phyloP scores from a whole-genome alignment of 345 rosid species.

The Corchorus capsularis region DNA sequence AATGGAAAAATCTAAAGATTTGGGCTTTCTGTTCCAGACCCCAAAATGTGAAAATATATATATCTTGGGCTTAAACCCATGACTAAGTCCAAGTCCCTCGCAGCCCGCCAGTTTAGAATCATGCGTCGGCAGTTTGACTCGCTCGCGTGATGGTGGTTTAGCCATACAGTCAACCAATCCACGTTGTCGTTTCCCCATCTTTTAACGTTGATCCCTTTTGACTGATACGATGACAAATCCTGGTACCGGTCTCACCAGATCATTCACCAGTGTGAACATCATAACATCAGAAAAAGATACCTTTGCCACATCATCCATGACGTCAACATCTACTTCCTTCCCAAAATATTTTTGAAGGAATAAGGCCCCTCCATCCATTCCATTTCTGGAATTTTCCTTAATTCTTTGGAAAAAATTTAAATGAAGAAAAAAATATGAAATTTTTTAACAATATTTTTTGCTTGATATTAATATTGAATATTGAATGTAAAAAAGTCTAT shows the following conservation, averaged over 20 bases:
- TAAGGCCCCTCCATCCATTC: too few relatives aligned
- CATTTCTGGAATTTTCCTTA: too few relatives aligned
- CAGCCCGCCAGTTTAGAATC: neutral
- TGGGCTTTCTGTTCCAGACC: neutral
- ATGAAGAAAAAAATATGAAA: too few relatives aligned
- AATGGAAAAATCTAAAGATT: neutral
- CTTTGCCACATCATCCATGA: conserved; percentile 15
- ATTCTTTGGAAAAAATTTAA: too few relatives aligned
- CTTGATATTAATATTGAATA: too few relatives aligned
- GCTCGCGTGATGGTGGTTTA: neutral
- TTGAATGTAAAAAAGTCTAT: too few relatives aligned
- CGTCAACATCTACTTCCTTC: neutral
- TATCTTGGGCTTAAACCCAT: neutral
- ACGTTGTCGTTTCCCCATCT: neutral
- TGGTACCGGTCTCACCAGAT: neutral
- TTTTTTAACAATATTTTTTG: too few relatives aligned
- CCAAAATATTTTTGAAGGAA: too few relatives aligned
- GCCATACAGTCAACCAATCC: neutral
- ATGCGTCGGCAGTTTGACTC: neutral
- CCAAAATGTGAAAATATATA: neutral
- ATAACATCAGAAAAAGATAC: neutral
- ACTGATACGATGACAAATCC: neutral
- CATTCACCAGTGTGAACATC: neutral
- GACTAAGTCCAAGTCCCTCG: neutral
- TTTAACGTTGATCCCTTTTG: neutral